Percentiles rank a stretch among this genome's conserved stretches.
Conservation (phyloP, 2,329 filamentous ascomycete genomes). For the Hypoxylon sp. region DNA sequence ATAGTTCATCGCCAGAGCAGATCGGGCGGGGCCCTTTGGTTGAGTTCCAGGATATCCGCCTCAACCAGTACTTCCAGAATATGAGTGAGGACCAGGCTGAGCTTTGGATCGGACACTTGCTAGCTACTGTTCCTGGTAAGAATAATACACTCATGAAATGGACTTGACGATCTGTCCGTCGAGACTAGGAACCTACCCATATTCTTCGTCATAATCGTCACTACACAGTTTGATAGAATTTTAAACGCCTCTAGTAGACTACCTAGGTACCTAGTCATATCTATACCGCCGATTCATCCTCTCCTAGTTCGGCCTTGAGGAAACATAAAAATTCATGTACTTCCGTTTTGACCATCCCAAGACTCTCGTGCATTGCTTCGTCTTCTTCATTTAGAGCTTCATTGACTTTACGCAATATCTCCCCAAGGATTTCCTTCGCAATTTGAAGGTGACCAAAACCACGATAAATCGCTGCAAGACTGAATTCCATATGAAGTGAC, state of each 20-base stretch:
- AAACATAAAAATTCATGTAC: neutral
- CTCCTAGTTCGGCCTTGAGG: neutral
- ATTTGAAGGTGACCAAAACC: neutral
- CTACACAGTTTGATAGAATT: neutral
- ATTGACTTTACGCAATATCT: neutral
- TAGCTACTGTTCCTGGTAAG: slow-evolving; percentile 27
- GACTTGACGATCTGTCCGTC: neutral
- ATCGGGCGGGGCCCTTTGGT: slow-evolving; percentile 2
- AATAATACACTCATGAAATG: slow-evolving; percentile 35
- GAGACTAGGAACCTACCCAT: neutral
- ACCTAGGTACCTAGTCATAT: neutral
- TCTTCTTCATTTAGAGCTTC: neutral
- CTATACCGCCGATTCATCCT: neutral
- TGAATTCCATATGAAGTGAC: neutral
- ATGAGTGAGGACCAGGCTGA: slow-evolving; percentile 8
- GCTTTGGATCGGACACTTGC: slow-evolving; percentile 24
- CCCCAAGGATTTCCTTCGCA: neutral
- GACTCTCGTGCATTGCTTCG: neutral
- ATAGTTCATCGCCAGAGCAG: slow-evolving; percentile 2
- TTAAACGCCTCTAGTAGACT: neutral
- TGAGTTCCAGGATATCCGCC: slow-evolving; percentile 2
- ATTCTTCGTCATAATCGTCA: neutral
- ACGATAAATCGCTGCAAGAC: neutral
- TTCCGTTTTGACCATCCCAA: neutral
- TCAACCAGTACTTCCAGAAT: slow-evolving; percentile 25